These are phyloP conservation scores for Colletotrichum sp. DNA, from an alignment of 2,329 filamentous ascomycete genomes.

Conservation along the genomic window DNA sequence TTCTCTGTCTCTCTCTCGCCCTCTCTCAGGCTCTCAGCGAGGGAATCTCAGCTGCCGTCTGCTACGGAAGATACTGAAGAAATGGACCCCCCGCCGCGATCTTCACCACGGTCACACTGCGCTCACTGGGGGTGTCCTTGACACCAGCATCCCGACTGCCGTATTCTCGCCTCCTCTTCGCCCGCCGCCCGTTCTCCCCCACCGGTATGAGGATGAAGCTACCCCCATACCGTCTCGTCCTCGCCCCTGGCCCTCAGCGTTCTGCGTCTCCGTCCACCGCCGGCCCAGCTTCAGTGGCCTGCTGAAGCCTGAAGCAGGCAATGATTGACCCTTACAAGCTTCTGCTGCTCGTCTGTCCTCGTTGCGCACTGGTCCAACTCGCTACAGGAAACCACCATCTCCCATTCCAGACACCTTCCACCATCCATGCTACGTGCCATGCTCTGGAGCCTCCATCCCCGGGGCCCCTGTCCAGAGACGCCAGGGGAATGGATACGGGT, in stretches of 20 bases:
- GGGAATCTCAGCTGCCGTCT: background rate
- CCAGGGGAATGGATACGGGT: background rate
- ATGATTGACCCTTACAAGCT: background rate
- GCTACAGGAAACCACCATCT: background rate
- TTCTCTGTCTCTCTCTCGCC: background rate
- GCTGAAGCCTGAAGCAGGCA: background rate
- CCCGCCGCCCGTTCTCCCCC: background rate
- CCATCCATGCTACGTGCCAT: conserved; percentile 5
- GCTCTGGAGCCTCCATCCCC: background rate
- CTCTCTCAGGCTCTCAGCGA: background rate
- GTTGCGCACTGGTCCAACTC: background rate
- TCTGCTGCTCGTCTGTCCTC: background rate
- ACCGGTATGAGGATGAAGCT: conserved; percentile 6
- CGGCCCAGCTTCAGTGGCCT: background rate
- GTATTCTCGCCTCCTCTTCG: conserved; percentile 1
- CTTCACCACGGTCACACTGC: background rate
- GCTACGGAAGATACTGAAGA: background rate
- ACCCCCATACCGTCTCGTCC: background rate
- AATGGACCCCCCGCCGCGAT: background rate
- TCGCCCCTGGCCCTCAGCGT: background rate
- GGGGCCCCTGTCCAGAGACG: conserved; percentile 8
- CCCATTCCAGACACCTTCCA: conserved; percentile 3
- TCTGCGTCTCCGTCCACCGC: background rate
- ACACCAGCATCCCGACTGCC: background rate
- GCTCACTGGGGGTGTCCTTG: background rate